Evolutionary conservation across 805 yeast genomes (phyloP).

Genomic region (Lipomyces yamadae): DNA sequence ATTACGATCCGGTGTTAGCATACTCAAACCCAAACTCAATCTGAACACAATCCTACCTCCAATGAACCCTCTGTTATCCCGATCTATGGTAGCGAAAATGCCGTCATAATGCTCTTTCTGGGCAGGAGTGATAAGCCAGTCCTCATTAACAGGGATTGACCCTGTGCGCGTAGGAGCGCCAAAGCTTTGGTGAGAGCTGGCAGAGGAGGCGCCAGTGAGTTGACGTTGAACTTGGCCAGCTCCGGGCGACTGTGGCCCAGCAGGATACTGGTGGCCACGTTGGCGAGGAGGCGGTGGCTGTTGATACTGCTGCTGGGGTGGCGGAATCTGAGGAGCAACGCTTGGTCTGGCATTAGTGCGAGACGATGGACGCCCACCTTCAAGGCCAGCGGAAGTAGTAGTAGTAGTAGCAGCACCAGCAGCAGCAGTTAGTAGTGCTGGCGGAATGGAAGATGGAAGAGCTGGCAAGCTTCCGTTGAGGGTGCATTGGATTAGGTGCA

Average conservation of each 20-base stretch:
- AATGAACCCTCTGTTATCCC: conserved; percentile 26
- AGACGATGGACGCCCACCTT: conserved; percentile 24
- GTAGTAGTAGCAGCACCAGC: too few species aligned
- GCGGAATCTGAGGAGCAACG: conserved; percentile 24
- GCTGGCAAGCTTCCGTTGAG: conserved; percentile 67
- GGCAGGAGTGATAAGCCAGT: conserved; percentile 71
- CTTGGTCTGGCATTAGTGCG: conserved; percentile 20
- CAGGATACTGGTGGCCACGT: conserved; percentile 27
- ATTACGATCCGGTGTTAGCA: background rate
- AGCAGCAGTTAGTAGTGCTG: conserved; percentile 43
- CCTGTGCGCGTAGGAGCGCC: conserved; percentile 14
- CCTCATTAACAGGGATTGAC: conserved; percentile 46
- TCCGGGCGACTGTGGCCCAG: conserved; percentile 24
- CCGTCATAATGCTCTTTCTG: conserved; percentile 78
- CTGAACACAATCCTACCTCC: conserved; percentile 24
- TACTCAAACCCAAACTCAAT: background rate
- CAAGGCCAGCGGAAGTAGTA: conserved; percentile 44
- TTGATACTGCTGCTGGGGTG: conserved; percentile 29
- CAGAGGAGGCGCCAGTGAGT: conserved; percentile 16
- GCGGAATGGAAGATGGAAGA: conserved; percentile 58
- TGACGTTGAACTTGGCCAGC: conserved; percentile 23
- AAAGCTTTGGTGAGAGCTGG: conserved; percentile 5
- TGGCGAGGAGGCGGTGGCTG: conserved; percentile 35
- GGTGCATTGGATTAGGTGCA: conserved; percentile 89
- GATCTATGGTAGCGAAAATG: conserved; percentile 77